Evolutionary conservation across 2,329 filamentous ascomycete species (phyloP).

Genomic region (Cercospora canescens): DNA sequence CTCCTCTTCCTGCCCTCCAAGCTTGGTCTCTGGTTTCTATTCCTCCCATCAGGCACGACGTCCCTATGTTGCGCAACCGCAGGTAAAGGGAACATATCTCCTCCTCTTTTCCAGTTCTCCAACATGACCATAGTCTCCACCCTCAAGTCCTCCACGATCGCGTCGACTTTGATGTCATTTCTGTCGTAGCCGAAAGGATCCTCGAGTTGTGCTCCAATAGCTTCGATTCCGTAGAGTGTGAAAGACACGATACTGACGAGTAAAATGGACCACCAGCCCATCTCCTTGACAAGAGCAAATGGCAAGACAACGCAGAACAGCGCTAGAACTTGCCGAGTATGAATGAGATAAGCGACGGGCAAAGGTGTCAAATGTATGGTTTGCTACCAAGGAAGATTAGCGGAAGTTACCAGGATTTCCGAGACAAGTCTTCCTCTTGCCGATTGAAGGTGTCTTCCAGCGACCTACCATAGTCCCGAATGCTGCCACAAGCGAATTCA

Average conservation of each 20-base stretch:
- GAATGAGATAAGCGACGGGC: constrained; percentile 65
- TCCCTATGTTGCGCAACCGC: background rate
- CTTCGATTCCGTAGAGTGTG: constrained; percentile 65
- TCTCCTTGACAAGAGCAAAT: constrained; percentile 63
- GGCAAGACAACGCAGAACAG: constrained; percentile 62
- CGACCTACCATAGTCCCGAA: constrained; percentile 55
- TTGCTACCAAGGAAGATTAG: constrained; percentile 38
- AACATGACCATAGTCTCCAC: constrained; percentile 60
- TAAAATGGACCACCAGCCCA: constrained; percentile 62
- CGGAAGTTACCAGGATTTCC: too few species aligned
- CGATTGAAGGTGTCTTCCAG: too few species aligned
- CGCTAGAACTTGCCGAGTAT: constrained; percentile 64
- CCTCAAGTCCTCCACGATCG: constrained; percentile 61
- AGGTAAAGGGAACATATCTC: constrained; percentile 28
- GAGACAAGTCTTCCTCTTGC: too few species aligned
- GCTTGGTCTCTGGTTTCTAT: background rate
- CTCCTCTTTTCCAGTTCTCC: constrained; percentile 55
- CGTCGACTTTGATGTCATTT: constrained; percentile 69
- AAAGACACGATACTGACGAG: constrained; percentile 62
- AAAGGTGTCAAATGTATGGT: constrained; percentile 65
- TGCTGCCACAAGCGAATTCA: constrained; percentile 58
- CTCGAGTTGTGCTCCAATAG: constrained; percentile 63
- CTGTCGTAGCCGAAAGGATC: constrained; percentile 67
- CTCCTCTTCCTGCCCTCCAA: constrained; percentile 6
- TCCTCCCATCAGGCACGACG: constrained; percentile 17